Evolutionary conservation across 1,284 basidiomycete genomes (phyloP), one percentile per base, ranked within the genome.

Genomic region (Pascua guehoae): DNA sequence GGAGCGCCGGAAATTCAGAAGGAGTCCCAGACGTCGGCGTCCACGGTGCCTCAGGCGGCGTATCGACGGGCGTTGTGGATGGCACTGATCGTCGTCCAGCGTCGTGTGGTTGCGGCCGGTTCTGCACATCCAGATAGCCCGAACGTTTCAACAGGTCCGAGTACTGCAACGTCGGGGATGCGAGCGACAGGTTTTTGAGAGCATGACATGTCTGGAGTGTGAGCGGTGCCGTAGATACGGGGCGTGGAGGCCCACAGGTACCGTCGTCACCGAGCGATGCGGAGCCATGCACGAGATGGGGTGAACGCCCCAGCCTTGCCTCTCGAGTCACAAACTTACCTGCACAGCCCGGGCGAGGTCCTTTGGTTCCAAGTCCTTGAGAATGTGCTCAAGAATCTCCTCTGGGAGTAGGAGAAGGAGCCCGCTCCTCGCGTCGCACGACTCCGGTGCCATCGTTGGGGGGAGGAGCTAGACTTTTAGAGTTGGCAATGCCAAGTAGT

Each of bases 51-150:
- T 32, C 24, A 32, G 24, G 7, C 24, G 24, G 24, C 24, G 4
- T 38, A n/a, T 41, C 18, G 14, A 16, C 2, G 4, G 12, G 18
- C 16, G 36, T 17, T 4, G 32, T 16, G 9, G 9, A 2, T 10
- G 38, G 16, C 11, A 17, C 9, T n/a, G 38, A 4, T 5, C 17
- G 10, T 16, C 9, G 12, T 9, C 45, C 3, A 18, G 7, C 8
- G 12, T 10, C 37, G 16, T 9, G 4, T 17, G 47, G 4, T 12
- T 8, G 18, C n/a, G 47, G 36, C 4, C 46, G 47, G 41, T 55
- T 51, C 41, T 53, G 46, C 12, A 51, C 47, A 24, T 58, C 50
- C 18, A 55, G 14, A 38, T 54, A 58, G 14, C 57, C 57, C 1
- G 45, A 32, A 32, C 24, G 15, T 5, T 32, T 45, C 36, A 42